Conservation (phyloP, 192 early-diverging fungal species). For the Umbelopsis ramanniana region DNA sequence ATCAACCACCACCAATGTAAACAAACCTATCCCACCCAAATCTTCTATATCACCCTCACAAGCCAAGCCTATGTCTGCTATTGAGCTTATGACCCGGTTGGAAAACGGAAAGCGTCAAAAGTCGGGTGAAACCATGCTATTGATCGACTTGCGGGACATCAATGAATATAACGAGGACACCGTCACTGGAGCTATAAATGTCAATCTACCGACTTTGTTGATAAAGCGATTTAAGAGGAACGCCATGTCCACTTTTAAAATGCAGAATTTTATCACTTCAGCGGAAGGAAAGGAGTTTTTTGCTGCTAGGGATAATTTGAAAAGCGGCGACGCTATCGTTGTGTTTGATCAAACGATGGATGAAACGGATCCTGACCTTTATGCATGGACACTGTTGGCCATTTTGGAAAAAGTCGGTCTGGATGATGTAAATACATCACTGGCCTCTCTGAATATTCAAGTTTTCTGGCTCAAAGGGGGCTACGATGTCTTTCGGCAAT, state of each 20-base stretch:
- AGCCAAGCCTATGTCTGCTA: neutral
- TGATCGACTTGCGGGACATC: conserved; percentile 39
- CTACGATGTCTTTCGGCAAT: conserved; percentile 42
- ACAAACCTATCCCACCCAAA: no score
- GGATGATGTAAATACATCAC: neutral
- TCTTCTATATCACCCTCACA: neutral
- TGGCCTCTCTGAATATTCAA: neutral
- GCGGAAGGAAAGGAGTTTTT: conserved; percentile 48
- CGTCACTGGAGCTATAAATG: conserved; percentile 48
- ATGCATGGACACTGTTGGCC: conserved; percentile 51
- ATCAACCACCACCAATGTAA: neutral
- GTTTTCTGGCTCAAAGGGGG: conserved; percentile 53
- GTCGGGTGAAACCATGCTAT: neutral
- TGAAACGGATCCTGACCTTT: conserved; percentile 34
- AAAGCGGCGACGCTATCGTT: conserved; percentile 26
- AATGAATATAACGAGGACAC: conserved; percentile 27
- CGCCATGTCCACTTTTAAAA: conserved; percentile 51
- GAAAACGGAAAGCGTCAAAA: neutral
- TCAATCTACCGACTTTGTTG: conserved; percentile 56
- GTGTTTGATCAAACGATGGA: conserved; percentile 51
- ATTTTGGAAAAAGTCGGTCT: conserved; percentile 43
- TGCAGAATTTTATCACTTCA: conserved; percentile 58
- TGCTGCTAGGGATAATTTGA: conserved; percentile 31
- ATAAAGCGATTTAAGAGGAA: conserved; percentile 56
- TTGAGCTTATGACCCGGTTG: conserved; percentile 6